phyloP scores from a whole-genome alignment of 345 rosid genomes.

The Populus alba region DNA sequence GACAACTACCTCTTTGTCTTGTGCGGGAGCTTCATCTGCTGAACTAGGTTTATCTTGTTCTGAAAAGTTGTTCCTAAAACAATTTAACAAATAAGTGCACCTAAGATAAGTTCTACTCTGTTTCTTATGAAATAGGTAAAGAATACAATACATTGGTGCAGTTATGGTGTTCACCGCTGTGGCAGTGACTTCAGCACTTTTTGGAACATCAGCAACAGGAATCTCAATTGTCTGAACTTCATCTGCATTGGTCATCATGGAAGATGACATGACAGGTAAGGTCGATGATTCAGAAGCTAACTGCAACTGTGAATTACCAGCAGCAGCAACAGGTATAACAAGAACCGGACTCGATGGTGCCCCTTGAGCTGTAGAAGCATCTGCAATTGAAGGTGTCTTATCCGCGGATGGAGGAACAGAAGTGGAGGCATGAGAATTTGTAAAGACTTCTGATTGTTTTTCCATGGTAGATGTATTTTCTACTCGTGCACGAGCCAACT shows the following conservation, averaged over 20 bases:
- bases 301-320: conserved; percentile 33
- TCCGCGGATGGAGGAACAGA: conserved; percentile 26
- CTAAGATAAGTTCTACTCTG: conserved; percentile 16
- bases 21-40: conserved; percentile 31
- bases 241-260: conserved; percentile 31
- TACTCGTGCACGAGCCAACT: conserved; percentile 84
- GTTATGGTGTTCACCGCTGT: conserved; percentile 26
- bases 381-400: conserved; percentile 37
- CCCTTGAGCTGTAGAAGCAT: conserved; percentile 35
- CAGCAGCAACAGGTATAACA: conserved; percentile 42
- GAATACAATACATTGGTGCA: conserved; percentile 46
- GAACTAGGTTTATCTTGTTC: conserved; percentile 31
- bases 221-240: conserved; percentile 37
- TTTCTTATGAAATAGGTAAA: not conserved
- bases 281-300: conserved; percentile 39
- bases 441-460: conserved; percentile 32
- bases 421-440: conserved; percentile 23
- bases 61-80: conserved; percentile 29
- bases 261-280: conserved; percentile 39
- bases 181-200: conserved; percentile 45
- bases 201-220: conserved; percentile 33
- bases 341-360: conserved; percentile 55
- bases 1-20: conserved; percentile 37
- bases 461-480: conserved; percentile 39
- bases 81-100: conserved; percentile 6